Evolutionary conservation across 2,329 filamentous ascomycete species (phyloP).

Genomic region (Xylaria polymorpha): DNA sequence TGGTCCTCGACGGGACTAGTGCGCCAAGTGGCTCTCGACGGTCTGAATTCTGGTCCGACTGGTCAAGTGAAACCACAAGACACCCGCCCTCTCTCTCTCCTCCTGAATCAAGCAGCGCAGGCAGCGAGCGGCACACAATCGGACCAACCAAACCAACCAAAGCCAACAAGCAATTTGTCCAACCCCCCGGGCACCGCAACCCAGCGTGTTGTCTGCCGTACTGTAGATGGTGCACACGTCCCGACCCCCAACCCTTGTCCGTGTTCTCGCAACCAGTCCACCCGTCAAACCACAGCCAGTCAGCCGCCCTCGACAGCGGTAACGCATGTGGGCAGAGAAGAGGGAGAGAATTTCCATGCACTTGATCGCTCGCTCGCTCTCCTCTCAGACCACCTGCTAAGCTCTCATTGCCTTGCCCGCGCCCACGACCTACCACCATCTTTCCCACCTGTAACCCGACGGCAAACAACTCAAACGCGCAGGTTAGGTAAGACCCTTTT

Average conservation of each 20-base stretch:
- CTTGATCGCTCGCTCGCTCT: slow-evolving; percentile 37
- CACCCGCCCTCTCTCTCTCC: slow-evolving; percentile 25
- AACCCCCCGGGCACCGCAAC: neutral
- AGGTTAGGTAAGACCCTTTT: slow-evolving; percentile 47
- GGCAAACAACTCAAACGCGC: slow-evolving; percentile 44
- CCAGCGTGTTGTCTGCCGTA: slow-evolving; percentile 5
- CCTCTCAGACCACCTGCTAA: slow-evolving; percentile 42
- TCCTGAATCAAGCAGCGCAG: slow-evolving; percentile 20
- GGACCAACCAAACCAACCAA: neutral
- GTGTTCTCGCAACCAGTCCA: slow-evolving; percentile 23
- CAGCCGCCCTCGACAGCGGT: slow-evolving; percentile 33
- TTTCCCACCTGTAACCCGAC: slow-evolving; percentile 41
- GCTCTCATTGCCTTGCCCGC: slow-evolving; percentile 39
- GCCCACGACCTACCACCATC: slow-evolving; percentile 41
- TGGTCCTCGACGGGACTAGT: slow-evolving; percentile 25
- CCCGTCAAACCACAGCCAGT: slow-evolving; percentile 26
- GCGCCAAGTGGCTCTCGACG: slow-evolving; percentile 16
- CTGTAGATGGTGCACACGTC: slow-evolving; percentile 10
- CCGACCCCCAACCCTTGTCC: slow-evolving; percentile 27
- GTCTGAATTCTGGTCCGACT: neutral
- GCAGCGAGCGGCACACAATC: slow-evolving; percentile 6
- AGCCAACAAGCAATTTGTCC: slow-evolving; percentile 17
- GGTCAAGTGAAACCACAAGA: slow-evolving; percentile 1
- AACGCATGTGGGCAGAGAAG: slow-evolving; percentile 33
- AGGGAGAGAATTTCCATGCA: slow-evolving; percentile 36